A percentile compares a stretch with the other conserved stretches of the same genome.
Evolutionary conservation across 257 asterid genomes (phyloP).

Genomic region (Misopates orontium): DNA sequence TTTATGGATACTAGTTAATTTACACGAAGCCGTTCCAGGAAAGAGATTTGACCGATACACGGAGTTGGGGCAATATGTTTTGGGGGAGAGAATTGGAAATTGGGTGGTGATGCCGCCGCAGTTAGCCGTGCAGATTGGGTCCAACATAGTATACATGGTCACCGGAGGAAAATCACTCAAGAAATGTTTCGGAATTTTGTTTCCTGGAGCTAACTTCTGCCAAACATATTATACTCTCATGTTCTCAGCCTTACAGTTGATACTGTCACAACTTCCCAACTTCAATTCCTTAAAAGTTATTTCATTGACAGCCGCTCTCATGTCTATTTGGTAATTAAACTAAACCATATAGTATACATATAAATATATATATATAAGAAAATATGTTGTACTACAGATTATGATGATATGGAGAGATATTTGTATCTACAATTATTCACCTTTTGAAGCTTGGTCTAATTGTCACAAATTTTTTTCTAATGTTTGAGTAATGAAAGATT

Average conservation of each 20-base stretch:
- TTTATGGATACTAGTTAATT: conserved; percentile 36
- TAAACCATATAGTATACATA: too few species aligned
- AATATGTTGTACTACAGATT: not conserved
- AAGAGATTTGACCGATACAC: conserved; percentile 41
- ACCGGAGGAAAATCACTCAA: conserved; percentile 57
- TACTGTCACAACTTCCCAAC: conserved; percentile 47
- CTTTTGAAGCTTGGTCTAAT: too few species aligned
- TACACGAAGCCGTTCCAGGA: conserved; percentile 40
- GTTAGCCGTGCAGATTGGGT: conserved; percentile 39
- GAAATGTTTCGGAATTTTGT: conserved; percentile 17
- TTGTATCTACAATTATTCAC: too few species aligned
- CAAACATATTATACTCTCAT: conserved; percentile 36
- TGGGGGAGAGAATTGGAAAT: conserved; percentile 35
- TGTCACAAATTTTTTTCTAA: too few species aligned
- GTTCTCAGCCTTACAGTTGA: conserved; percentile 34
- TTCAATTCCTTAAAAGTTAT: conserved; percentile 46
- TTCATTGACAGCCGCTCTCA: conserved; percentile 47
- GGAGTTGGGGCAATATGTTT: conserved; percentile 38
- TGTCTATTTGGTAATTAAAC: conserved; percentile 41
- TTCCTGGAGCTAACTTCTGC: conserved; percentile 15
- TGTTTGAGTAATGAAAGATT: too few species aligned
- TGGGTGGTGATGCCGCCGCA: conserved; percentile 50
- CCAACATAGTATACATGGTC: conserved; percentile 49
- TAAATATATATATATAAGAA: too few species aligned
- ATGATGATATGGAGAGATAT: too few species aligned